A percentile compares a stretch with the other conserved stretches of the same genome.
These are phyloP conservation scores for Ophioceras dolichostomum DNA, from an alignment of 2,329 filamentous ascomycete species.

Conservation along the genomic window DNA sequence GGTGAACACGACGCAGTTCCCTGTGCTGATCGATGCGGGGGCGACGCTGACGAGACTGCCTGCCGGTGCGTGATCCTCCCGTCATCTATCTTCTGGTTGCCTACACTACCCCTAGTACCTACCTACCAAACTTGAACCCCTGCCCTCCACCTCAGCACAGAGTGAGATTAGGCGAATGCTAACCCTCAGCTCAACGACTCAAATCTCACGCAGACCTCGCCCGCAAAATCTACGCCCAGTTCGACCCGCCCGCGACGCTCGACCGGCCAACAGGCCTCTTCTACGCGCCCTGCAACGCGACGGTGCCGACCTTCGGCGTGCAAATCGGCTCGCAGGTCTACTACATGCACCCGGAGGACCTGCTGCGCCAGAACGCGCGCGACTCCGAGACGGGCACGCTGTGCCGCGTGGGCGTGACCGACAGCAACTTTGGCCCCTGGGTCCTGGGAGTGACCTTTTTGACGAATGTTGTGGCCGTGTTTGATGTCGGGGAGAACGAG, in stretches of 20 bases:
- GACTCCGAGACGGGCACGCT: constrained; percentile 9
- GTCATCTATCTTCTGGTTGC: no score
- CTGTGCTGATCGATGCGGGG: constrained; percentile 14
- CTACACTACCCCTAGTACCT: no score
- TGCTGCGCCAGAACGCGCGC: constrained; percentile 12
- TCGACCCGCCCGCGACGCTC: constrained; percentile 12
- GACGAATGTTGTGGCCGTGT: constrained; percentile 17
- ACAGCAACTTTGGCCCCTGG: constrained; percentile 10
- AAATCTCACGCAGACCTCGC: constrained; percentile 12
- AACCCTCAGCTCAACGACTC: no score
- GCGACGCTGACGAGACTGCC: constrained; percentile 14
- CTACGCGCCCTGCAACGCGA: constrained; percentile 16
- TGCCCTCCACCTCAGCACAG: no score
- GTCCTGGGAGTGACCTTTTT: constrained; percentile 16
- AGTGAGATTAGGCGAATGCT: no score
- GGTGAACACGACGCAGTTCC: constrained; percentile 13
- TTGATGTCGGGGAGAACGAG: constrained; percentile 15
- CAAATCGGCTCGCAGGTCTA: constrained; percentile 13
- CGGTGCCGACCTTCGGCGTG: constrained; percentile 15
- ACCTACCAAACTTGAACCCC: no score
- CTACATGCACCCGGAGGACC: constrained; percentile 12
- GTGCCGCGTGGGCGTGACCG: constrained; percentile 15
- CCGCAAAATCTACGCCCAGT: constrained; percentile 9
- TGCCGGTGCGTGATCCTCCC: constrained; percentile 6
- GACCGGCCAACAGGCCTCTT: constrained; percentile 8